These are phyloP conservation scores for Fusarium sp. DNA, from an alignment of 2,329 filamentous ascomycete species.

Conservation along the genomic window DNA sequence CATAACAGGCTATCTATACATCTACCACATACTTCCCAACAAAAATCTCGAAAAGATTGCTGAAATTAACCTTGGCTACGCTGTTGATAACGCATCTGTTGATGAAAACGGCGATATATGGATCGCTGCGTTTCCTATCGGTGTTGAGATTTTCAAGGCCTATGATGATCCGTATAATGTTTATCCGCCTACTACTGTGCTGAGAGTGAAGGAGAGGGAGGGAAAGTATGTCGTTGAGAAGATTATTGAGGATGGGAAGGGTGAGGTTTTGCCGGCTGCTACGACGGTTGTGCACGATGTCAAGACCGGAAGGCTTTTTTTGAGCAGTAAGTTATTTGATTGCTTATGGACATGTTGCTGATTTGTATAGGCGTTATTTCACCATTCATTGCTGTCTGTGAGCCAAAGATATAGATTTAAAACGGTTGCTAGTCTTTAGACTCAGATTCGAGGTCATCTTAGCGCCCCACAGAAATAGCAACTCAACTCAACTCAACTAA, in stretches of 20 bases:
- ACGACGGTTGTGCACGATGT: conserved; percentile 44
- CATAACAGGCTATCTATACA: conserved; percentile 32
- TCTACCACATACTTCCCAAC: conserved; percentile 18
- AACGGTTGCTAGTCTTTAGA: too few species aligned
- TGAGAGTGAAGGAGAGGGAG: conserved; percentile 17
- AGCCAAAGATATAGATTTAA: conserved; percentile 23
- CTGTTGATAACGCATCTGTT: conserved; percentile 41
- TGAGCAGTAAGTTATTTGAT: conserved; percentile 36
- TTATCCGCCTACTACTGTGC: conserved; percentile 9
- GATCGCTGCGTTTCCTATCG: conserved; percentile 31
- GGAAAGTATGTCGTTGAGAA: conserved; percentile 37
- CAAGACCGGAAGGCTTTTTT: conserved; percentile 40
- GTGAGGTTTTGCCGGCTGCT: conserved; percentile 33
- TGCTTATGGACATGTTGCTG: background rate
- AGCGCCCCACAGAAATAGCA: too few species aligned
- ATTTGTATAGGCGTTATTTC: conserved; percentile 38
- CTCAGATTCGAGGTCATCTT: too few species aligned
- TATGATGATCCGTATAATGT: conserved; percentile 32
- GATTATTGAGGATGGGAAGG: conserved; percentile 37
- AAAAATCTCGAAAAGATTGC: conserved; percentile 26
- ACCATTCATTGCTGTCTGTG: conserved; percentile 40
- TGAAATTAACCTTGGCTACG: conserved; percentile 14
- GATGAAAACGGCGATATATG: conserved; percentile 42
- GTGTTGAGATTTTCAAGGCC: conserved; percentile 20
- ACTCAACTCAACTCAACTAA: background rate